Percentiles rank a stretch among this genome's conserved stretches.
Conservation (phyloP, 2,329 filamentous ascomycete genomes). For the Nannizziopsis barbatae region DNA sequence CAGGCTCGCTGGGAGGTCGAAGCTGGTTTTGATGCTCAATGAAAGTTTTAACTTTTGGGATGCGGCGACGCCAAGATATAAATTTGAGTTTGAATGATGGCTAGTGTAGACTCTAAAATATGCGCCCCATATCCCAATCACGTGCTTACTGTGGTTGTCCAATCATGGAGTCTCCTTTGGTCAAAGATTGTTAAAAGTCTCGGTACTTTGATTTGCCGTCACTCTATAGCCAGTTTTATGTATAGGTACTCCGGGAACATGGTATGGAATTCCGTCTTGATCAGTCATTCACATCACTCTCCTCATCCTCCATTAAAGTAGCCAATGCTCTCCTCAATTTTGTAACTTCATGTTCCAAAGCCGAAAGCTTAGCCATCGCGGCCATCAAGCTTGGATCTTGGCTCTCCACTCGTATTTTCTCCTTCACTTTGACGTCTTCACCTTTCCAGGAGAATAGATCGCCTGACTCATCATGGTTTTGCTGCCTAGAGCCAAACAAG, state of each 20-base stretch:
- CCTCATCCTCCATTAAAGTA: slow-evolving; percentile 62
- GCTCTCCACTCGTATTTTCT: slow-evolving; percentile 80
- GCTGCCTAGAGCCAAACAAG: slow-evolving; percentile 40
- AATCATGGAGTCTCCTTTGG: too few species aligned
- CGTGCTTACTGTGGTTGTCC: too few species aligned
- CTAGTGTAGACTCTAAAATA: too few species aligned
- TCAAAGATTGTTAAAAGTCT: too few species aligned
- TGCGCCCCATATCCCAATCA: too few species aligned
- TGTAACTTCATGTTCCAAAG: slow-evolving; percentile 60
- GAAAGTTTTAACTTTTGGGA: too few species aligned
- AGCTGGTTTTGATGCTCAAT: too few species aligned
- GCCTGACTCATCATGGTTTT: slow-evolving; percentile 71
- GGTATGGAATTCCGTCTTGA: not conserved
- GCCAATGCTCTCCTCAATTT: slow-evolving; percentile 60
- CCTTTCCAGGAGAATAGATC: slow-evolving; percentile 59
- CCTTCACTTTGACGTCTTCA: slow-evolving; percentile 69
- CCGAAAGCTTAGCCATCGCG: slow-evolving; percentile 69
- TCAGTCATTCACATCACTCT: slow-evolving; percentile 24
- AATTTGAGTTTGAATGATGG: too few species aligned
- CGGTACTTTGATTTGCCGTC: too few species aligned
- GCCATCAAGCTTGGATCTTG: slow-evolving; percentile 80
- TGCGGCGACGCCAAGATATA: too few species aligned
- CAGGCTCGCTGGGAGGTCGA: too few species aligned
- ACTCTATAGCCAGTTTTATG: not conserved
- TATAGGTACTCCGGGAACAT: not conserved